Evolutionary conservation across 192 early-diverging fungal species (phyloP), one percentile per base, ranked within the genome.

Genomic region (Rhizophagus clarus): DNA sequence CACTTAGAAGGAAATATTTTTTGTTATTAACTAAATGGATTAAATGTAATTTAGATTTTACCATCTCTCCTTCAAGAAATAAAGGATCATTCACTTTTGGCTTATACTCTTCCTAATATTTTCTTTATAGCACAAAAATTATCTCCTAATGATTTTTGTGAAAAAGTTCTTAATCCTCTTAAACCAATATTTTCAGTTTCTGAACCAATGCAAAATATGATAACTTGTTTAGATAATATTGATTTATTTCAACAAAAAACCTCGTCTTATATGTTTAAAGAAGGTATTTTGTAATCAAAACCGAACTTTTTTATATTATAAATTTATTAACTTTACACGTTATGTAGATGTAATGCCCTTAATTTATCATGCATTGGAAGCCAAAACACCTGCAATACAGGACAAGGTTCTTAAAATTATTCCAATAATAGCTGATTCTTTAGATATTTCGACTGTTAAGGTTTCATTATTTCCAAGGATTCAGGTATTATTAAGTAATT

Each of bases 91-190:
- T 83, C 80, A n/a, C 70, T 95, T 67, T 80, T 93, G 51, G 93
- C 93, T 10, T 91, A 88, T 75, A 90, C 92, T 22, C 83, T 97
- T 63, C 93, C 95, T 11, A 93, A 91, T 64, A 89, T 95, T n/a
- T 92, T 97, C 68, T 80, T 81, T 74, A 92, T 96, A 20, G 85
- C 87, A 26, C 90, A 92, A 66, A 83, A 90, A 60, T 82, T 95
- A 70, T 69, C 85, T 0, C 81, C 80, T 9, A 80, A 87, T 66
- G 93, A 95, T 61, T 94, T 96, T 79, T 88, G 85, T 26, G 82
- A 86, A 6, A 79, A 81, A 67, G 92, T 93, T 42, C 34, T 94
- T 28, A 88, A 90, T 28, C 83, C 88, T 0, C 81, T 96, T 22
- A 90, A 90, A 73, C 89, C 91, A 0, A 82, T 93, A 14, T 90